phyloP scores from a whole-genome alignment of 2,329 filamentous ascomycete genomes.

The Calonectria leucothoes region DNA sequence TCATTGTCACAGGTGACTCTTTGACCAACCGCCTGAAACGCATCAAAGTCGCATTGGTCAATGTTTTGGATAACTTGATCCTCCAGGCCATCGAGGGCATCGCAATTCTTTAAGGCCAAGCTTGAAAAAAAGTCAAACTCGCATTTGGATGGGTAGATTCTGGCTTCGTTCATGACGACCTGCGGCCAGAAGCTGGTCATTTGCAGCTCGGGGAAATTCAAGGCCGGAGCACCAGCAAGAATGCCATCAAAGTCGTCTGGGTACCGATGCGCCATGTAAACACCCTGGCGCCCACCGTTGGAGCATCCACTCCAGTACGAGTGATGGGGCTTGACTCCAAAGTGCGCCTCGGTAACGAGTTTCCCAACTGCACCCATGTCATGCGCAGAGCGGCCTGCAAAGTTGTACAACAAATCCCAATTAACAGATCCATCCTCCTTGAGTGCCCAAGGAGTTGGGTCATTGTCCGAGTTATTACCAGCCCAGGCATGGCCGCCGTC shows the following conservation, averaged over 20 bases:
- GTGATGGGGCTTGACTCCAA: not conserved
- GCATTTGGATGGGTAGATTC: slow-evolving; percentile 1
- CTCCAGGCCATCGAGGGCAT: not conserved
- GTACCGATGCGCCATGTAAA: not conserved
- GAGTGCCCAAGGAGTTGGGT: not conserved
- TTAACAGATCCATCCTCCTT: not conserved
- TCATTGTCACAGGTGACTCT: not conserved
- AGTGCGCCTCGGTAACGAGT: not conserved
- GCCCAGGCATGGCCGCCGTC: not conserved
- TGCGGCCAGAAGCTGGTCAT: slow-evolving; percentile 15
- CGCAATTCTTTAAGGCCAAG: not conserved
- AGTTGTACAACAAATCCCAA: not conserved
- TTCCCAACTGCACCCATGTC: not conserved
- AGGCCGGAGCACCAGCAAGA: not conserved
- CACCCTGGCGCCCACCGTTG: slow-evolving; percentile 12
- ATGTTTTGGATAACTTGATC: slow-evolving; percentile 1
- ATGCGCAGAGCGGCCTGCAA: not conserved
- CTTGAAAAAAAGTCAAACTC: not conserved
- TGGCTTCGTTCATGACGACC: slow-evolving; percentile 5
- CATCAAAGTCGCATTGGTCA: slow-evolving; percentile 13
- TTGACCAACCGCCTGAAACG: not conserved
- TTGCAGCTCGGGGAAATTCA: not conserved
- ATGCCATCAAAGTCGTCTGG: not conserved
- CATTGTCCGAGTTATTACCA: not conserved
- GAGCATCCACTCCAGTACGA: slow-evolving; percentile 24